These are phyloP conservation scores for Aegilops sharonensis DNA, from an alignment of 176 grass and related monocot genomes.

Conservation along the genomic window DNA sequence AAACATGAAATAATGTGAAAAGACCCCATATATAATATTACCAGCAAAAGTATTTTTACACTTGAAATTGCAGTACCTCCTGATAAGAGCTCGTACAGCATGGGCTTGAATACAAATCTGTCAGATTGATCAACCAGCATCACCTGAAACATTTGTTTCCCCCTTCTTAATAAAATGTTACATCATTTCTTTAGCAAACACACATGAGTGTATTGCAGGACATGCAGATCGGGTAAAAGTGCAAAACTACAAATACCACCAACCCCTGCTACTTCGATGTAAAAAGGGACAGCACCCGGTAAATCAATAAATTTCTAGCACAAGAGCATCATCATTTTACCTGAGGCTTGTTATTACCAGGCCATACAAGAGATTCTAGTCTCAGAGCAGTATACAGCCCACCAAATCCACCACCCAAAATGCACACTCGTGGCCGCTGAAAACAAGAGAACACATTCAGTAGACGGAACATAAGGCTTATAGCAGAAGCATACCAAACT, in stretches of 20 bases:
- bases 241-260: neutral
- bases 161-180: conserved; percentile 21
- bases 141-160: conserved; percentile 45
- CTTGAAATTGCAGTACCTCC: conserved; percentile 55
- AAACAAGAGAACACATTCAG: conserved; percentile 24
- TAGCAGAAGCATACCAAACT: neutral
- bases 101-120: conserved; percentile 95
- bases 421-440: conserved; percentile 77
- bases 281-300: neutral
- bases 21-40: neutral
- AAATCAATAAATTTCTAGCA: neutral
- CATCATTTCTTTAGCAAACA: conserved; percentile 13
- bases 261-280: neutral
- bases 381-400: conserved; percentile 93
- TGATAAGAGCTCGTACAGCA: conserved; percentile 89
- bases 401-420: conserved; percentile 97
- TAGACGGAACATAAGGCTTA: neutral
- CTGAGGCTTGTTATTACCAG: conserved; percentile 84
- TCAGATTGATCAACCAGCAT: conserved; percentile 94
- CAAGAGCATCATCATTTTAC: conserved; percentile 38
- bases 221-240: neutral
- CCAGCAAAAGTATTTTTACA: conserved; percentile 19
- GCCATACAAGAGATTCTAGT: conserved; percentile 95
- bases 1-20: conserved; percentile 25
- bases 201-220: neutral